Evolutionary conservation across 768 basidiomycete genomes (phyloP), one percentile per base, ranked within the genome.

Genomic region (Tylopilus vinaceipallidus): DNA sequence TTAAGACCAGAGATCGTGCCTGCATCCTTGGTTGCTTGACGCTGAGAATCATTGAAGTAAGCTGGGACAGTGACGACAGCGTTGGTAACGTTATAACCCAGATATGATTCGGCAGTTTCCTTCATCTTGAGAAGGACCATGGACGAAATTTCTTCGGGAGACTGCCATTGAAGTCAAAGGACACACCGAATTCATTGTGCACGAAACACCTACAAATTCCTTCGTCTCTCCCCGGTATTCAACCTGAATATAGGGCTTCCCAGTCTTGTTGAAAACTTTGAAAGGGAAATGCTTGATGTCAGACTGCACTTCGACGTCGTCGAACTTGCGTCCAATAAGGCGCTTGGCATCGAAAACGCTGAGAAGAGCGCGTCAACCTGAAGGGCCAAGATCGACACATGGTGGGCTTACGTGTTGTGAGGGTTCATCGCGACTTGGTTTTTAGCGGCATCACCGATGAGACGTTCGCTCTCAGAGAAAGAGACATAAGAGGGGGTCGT

Each of bases 341-440:
- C 95, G 95, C 79, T 98, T 98, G 39, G 95, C 95, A 71, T 97
- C 95, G 74, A 97, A 98, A 61, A 98, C 94, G 61, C 90, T 91
- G 65, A 45, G 5, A 42, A 37, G 17, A 32, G 46, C 12, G 49
- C 27, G 24, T 68, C 23, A 58, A 33, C 9, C 2, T 17, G 0
- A 10, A 40, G 19, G 27, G 34, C 45, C 3, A 44, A 46, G 26
- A 50, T 42, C 33, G 33, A 32, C 2, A 17, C n/a, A n/a, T n/a
- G 6, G 8, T 36, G 3, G 6, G 23, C 73, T 45, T 66, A 82
- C 83, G 88, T 91, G 75, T 95, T 92, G 73, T 85, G 80, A 49
- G 94, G 95, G 82, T 98, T 98, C 93, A 97, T 95, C 52, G 94
- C 94, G 72, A 91, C 91, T 64, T 95, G 93, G 74, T 98, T 98